A percentile compares a stretch with the other conserved stretches of the same genome.
phyloP scores from a whole-genome alignment of 345 rosid genomes.

The Eucalyptus tenuipes region DNA sequence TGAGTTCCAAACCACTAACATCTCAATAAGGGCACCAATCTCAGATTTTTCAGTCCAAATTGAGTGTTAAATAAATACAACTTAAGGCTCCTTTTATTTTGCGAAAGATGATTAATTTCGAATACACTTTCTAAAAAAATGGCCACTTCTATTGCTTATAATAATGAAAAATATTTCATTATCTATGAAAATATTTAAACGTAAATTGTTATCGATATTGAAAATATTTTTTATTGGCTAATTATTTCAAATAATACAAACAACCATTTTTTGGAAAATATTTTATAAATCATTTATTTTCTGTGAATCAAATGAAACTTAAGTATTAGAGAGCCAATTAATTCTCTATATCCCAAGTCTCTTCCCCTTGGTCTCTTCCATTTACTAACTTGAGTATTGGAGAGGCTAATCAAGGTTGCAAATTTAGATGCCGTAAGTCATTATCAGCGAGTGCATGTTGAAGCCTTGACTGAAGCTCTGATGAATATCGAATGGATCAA shows the following conservation, averaged over 20 bases:
- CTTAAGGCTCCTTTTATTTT: background rate
- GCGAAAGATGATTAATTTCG: accelerated
- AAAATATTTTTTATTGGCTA: background rate
- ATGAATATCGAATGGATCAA: background rate
- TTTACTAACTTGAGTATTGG: background rate
- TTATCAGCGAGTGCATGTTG: background rate
- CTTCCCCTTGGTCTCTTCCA: background rate
- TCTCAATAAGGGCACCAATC: accelerated
- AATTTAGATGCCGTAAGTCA: accelerated
- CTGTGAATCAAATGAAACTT: accelerated
- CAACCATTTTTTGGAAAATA: accelerated
- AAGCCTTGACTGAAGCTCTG: background rate
- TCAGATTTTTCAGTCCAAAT: accelerated
- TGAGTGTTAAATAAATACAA: background rate
- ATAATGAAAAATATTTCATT: background rate
- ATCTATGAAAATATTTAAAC: accelerated
- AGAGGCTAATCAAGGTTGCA: background rate
- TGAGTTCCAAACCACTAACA: background rate
- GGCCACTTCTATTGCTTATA: accelerated
- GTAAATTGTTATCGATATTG: background rate
- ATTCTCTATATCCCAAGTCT: background rate
- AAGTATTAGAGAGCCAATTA: background rate
- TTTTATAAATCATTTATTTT: accelerated
- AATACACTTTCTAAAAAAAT: background rate
- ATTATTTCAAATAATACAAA: background rate